Base-by-base conservation (phyloP, 1,284 basidiomycete species). In the Sparassis latifolia region DNA sequence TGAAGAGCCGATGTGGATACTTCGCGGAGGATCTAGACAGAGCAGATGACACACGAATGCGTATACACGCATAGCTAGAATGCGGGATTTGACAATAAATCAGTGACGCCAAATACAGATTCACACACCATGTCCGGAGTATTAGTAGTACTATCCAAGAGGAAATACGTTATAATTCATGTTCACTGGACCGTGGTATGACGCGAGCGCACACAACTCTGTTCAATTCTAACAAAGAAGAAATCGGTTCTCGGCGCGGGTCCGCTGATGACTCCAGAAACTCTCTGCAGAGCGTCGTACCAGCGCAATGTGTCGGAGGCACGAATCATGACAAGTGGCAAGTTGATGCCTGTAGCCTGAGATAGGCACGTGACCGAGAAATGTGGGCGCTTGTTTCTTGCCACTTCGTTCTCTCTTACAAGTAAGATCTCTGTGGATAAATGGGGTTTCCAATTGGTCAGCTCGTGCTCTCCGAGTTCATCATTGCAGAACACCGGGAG, bases 101-200 rank as follows among this genome's bases (percentile, higher is more conserved):
- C 35, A 41, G 7, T 33, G 38, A 42, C n/a, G 55, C 20, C 10
- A n/a, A 44, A 29, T 5, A 29, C 31, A 6, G 33, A 47, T 33
- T 30, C 33, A 55, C 69, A 48, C 51, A 82, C 84, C 85, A 60
- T 88, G 84, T 28, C 84, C 84, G 35, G 82, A 85, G 63, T 84
- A 86, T 60, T 86, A 87, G 62, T 84, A 87, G 1, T 78, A 84
- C 48, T 84, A 73, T 9, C 29, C 42, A 33, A 57, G 51, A 10
- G 29, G 47, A 30, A 44, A 5, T 9, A 44, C 44, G 44, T 51
- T 42, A 47, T 40, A 33, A 32, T 42, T 53, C 33, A 38, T 30
- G 10, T 27, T 28, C 2, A 38, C 6, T 20, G 12, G 41, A 33
- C 43, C 3, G 32, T 5, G 29, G 33, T 20, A 20, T 20, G 20